Evolutionary conservation across 768 basidiomycete genomes (phyloP).

Genomic region (Podaxis pistillaris): DNA sequence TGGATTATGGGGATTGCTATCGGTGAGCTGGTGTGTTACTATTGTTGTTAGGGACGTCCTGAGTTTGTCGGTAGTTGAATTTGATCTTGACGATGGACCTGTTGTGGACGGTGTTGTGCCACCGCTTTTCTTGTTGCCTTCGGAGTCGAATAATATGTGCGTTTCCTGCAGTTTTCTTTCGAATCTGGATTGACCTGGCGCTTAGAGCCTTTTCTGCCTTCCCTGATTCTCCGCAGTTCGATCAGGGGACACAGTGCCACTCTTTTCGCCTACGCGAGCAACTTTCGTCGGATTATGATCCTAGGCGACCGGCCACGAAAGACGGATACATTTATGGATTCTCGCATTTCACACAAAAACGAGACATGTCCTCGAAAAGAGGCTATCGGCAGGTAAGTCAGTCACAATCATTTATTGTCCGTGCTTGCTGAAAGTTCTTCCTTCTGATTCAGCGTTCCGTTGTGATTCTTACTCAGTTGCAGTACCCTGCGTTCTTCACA

Average conservation of each 20-base stretch:
- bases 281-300: constrained; percentile 18
- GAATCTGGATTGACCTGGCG: background rate
- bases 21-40: constrained; percentile 38
- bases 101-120: constrained; percentile 72
- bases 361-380: constrained; percentile 63
- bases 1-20: constrained; percentile 72
- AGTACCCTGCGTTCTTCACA: constrained; percentile 85
- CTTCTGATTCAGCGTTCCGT: constrained; percentile 57
- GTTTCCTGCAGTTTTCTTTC: constrained; percentile 24
- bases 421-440: background rate
- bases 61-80: constrained; percentile 55
- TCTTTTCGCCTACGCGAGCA: constrained; percentile 79
- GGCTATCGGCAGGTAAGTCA: constrained; percentile 73
- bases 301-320: constrained; percentile 34
- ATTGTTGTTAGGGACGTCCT: constrained; percentile 3
- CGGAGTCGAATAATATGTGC: constrained; percentile 83
- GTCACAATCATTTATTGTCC: background rate
- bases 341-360: constrained; percentile 71
- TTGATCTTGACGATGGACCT: constrained; percentile 87
- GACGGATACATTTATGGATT: constrained; percentile 80
- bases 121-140: constrained; percentile 56
- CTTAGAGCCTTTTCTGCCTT: constrained; percentile 90
- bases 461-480: constrained; percentile 76
- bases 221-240: constrained; percentile 84
- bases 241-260: constrained; percentile 80